Percentiles rank a stretch among this genome's conserved stretches.
Conservation (phyloP, 768 basidiomycete species). For the Auriscalpium microsporum region DNA sequence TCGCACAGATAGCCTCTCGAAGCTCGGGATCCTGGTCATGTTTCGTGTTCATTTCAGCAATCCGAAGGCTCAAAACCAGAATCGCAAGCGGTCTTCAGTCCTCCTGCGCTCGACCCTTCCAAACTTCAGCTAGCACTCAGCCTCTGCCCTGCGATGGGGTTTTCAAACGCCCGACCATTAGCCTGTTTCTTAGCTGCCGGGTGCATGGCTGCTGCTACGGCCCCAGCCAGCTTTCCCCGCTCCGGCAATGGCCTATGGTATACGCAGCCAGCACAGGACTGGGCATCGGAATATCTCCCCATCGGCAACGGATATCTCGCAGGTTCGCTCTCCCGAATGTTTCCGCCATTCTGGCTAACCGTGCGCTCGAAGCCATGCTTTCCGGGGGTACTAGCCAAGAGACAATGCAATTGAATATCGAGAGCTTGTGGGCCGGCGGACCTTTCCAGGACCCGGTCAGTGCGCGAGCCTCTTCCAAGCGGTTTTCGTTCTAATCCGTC, state of each 20-base stretch:
- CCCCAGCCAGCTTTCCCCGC: slow-evolving; percentile 45
- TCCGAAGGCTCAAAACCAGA: too few relatives aligned
- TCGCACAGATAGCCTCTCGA: too few relatives aligned
- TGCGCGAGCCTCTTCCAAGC: neutral
- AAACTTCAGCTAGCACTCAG: too few relatives aligned
- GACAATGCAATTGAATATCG: slow-evolving; percentile 61
- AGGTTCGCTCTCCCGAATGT: slow-evolving; percentile 28
- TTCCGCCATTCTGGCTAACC: neutral
- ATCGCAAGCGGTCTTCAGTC: too few relatives aligned
- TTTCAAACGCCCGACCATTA: too few relatives aligned
- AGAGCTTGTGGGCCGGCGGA: slow-evolving; percentile 70
- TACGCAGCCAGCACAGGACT: slow-evolving; percentile 39
- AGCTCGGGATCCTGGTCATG: too few relatives aligned
- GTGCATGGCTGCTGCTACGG: slow-evolving; percentile 1
- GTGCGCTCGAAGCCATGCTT: slow-evolving; percentile 42
- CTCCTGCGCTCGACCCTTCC: too few relatives aligned
- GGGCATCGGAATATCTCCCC: slow-evolving; percentile 57
- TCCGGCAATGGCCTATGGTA: slow-evolving; percentile 79
- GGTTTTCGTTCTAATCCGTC: neutral
- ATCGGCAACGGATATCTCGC: slow-evolving; percentile 69
- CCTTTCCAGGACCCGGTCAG: slow-evolving; percentile 57
- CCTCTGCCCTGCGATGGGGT: too few relatives aligned
- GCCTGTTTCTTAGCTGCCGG: too few relatives aligned
- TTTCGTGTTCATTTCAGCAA: too few relatives aligned
- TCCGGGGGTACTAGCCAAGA: slow-evolving; percentile 56